A percentile compares a stretch with the other conserved stretches of the same genome.
Conservation (phyloP, 345 rosid genomes). For the Passiflora organensis region DNA sequence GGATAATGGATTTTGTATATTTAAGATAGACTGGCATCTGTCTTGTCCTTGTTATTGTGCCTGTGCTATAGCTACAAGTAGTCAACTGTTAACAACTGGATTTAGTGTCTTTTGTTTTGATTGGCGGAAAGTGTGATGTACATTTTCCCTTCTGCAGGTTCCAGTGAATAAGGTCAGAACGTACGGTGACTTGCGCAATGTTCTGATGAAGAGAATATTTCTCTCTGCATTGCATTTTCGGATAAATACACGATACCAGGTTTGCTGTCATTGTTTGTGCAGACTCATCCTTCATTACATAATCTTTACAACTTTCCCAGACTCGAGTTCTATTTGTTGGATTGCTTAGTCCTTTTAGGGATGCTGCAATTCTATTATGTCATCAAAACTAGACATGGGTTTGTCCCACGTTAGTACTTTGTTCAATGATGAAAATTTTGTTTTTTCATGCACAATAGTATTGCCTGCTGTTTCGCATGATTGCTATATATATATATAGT, state of each 20-base stretch:
- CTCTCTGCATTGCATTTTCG: constrained; percentile 97
- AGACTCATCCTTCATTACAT: too few species aligned
- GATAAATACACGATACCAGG: constrained; percentile 97
- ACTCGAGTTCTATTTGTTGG: too few species aligned
- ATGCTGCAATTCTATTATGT: too few species aligned
- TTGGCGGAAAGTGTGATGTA: background rate
- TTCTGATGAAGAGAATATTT: constrained; percentile 97
- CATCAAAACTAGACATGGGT: too few species aligned
- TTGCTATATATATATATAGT: too few species aligned
- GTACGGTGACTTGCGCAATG: constrained; percentile 85
- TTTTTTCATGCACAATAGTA: too few species aligned
- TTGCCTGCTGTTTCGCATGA: too few species aligned
- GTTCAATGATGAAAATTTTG: too few species aligned
- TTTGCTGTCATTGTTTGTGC: constrained; percentile 15
- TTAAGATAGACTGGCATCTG: background rate
- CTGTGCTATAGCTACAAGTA: background rate
- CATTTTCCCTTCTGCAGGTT: constrained; percentile 53
- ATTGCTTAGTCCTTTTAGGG: too few species aligned
- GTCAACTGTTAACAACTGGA: background rate
- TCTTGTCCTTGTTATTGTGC: background rate
- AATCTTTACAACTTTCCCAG: too few species aligned
- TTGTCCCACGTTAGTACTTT: too few species aligned
- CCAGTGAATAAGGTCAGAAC: constrained; percentile 86
- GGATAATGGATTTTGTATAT: too few species aligned
- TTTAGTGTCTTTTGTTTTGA: background rate